phyloP scores from a whole-genome alignment of 225 moss, liverwort and hornwort species.

The Pleurozium schreberi region DNA sequence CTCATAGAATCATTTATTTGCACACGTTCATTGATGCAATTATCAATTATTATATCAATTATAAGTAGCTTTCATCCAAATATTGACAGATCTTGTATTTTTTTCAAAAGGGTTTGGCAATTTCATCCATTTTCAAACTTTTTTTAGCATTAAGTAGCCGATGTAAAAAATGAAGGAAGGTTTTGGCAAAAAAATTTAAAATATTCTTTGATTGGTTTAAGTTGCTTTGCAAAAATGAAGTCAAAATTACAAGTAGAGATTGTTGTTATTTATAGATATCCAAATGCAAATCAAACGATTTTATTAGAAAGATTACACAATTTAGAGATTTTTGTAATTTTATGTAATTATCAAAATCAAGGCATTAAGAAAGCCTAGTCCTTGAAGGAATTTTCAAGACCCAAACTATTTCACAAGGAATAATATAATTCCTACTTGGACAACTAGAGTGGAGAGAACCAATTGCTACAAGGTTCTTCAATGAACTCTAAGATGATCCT shows the following conservation, averaged over 20 bases:
- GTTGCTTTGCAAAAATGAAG: neutral
- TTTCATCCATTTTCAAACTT: neutral
- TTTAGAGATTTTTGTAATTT: neutral
- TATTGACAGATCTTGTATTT: neutral
- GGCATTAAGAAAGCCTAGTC: fast-evolving
- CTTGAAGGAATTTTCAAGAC: neutral
- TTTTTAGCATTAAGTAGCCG: fast-evolving
- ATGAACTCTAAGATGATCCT: fast-evolving
- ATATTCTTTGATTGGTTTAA: fast-evolving
- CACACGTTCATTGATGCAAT: neutral
- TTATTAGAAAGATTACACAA: neutral
- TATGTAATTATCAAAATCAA: neutral
- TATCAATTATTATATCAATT: neutral
- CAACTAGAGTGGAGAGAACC: fast-evolving
- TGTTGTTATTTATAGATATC: neutral
- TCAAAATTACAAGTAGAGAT: neutral
- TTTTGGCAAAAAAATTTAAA: neutral
- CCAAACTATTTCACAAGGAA: neutral
- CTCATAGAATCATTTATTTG: neutral
- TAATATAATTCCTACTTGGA: neutral
- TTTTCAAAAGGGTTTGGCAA: neutral
- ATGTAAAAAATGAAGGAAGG: neutral
- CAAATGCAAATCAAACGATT: neutral
- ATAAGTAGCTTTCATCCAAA: neutral
- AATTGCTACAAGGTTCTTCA: neutral